Evolutionary conservation across 768 basidiomycete genomes (phyloP).

Genomic region (Rhodosporidiobolus odoratus): DNA sequence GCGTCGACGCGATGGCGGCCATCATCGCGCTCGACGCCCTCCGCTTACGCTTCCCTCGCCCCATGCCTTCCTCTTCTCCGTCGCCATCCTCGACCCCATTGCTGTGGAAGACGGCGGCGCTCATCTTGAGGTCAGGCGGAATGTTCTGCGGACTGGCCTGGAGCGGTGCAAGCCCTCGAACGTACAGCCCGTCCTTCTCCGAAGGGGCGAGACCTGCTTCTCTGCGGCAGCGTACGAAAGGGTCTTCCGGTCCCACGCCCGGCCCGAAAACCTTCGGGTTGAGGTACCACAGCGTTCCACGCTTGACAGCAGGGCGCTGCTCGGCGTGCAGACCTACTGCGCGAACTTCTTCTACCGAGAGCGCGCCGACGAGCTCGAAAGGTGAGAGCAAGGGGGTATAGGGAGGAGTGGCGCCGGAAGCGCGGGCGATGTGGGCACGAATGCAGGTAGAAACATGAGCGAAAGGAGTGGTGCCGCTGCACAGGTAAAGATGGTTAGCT

Average conservation of each 20-base stretch:
- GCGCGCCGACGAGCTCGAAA: conserved; percentile 40
- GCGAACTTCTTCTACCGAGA: conserved; percentile 34
- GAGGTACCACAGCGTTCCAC: conserved; percentile 43
- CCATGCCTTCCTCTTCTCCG: conserved; percentile 35
- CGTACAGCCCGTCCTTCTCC: conserved; percentile 27
- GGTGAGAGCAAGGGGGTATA: conserved; percentile 38
- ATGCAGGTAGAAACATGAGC: conserved; percentile 42
- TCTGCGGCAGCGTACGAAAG: conserved; percentile 27
- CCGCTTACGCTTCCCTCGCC: conserved; percentile 39
- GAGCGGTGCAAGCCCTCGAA: conserved; percentile 26
- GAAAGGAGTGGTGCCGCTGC: conserved; percentile 41
- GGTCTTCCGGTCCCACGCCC: conserved; percentile 23
- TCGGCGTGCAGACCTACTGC: conserved; percentile 41
- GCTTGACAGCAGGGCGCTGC: conserved; percentile 40
- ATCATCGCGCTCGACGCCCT: conserved; percentile 36
- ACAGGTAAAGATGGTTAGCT: too few relatives aligned
- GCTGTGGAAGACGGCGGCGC: conserved; percentile 22
- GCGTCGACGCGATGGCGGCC: conserved; percentile 23
- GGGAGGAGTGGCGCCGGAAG: conserved; percentile 18
- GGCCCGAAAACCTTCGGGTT: conserved; percentile 35
- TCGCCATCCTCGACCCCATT: conserved; percentile 22
- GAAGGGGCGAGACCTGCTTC: conserved; percentile 23
- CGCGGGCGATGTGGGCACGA: conserved; percentile 39
- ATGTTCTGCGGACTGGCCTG: conserved; percentile 1
- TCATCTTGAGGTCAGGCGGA: conserved; percentile 10